phyloP scores from a whole-genome alignment of 2,329 filamentous ascomycete genomes.

The Phoma herbarum region DNA sequence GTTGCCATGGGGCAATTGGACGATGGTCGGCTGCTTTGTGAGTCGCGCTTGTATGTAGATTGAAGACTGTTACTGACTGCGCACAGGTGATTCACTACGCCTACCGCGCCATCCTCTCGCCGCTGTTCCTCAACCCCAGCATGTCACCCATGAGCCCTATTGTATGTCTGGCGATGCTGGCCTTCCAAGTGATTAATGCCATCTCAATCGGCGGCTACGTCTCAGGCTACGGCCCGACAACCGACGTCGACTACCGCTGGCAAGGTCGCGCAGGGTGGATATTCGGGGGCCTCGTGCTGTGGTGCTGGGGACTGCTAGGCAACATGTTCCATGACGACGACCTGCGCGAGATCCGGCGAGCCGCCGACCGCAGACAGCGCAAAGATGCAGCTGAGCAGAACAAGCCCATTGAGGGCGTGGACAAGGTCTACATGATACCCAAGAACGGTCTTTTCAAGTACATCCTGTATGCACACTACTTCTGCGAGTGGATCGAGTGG shows the following conservation, averaged over 20 bases:
- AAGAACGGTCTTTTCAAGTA: conserved; percentile 82
- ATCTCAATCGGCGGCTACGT: conserved; percentile 82
- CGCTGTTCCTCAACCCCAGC: conserved; percentile 80
- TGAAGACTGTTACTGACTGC: conserved; percentile 13
- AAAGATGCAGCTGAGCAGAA: conserved; percentile 56
- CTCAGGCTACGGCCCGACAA: conserved; percentile 78
- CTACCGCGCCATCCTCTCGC: conserved; percentile 86
- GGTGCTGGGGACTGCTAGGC: conserved; percentile 75
- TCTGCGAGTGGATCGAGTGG: conserved; percentile 99
- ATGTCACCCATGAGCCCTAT: conserved; percentile 87
- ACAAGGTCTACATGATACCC: conserved; percentile 89
- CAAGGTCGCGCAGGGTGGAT: conserved; percentile 56
- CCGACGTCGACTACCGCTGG: conserved; percentile 60
- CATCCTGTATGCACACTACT: conserved; percentile 90
- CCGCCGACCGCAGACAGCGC: conserved; percentile 69
- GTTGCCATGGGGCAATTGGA: conserved; percentile 80
- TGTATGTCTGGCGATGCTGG: conserved; percentile 70
- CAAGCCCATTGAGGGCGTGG: conserved; percentile 62
- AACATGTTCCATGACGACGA: conserved; percentile 94
- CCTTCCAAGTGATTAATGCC: conserved; percentile 84
- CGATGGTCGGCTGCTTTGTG: conserved; percentile 73
- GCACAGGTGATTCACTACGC: conserved; percentile 80
- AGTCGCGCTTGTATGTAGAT: conserved; percentile 31
- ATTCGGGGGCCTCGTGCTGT: conserved; percentile 74
- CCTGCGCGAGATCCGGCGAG: conserved; percentile 82